Conservation (phyloP, 805 yeast species). For the Wickerhamiella lipophila region DNA sequence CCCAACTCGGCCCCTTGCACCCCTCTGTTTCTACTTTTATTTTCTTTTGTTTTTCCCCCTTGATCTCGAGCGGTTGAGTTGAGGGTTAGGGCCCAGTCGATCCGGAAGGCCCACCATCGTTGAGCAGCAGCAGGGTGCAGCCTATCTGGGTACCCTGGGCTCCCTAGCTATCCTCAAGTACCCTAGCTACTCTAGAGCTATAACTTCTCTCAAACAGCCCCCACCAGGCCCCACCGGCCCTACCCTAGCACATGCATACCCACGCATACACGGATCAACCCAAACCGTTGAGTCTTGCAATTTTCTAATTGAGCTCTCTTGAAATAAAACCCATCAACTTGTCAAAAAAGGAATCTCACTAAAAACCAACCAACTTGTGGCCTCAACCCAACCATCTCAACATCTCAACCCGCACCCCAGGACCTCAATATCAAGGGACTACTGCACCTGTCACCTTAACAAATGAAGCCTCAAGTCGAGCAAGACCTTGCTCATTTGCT, state of each 20-base stretch:
- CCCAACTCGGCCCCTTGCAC: too few species aligned
- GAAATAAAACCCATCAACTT: too few species aligned
- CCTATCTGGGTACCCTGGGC: too few species aligned
- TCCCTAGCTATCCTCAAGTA: too few species aligned
- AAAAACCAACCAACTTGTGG: not conserved
- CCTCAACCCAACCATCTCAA: slow-evolving; percentile 4
- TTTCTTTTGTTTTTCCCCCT: too few species aligned
- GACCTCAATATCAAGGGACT: not conserved
- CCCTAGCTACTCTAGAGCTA: too few species aligned
- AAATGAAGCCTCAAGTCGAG: slow-evolving; percentile 86
- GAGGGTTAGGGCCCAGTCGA: slow-evolving; percentile 1
- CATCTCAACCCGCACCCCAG: slow-evolving; percentile 8
- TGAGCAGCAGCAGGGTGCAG: too few species aligned
- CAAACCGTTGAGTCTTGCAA: not conserved
- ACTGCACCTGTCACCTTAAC: not conserved
- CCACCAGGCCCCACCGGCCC: too few species aligned
- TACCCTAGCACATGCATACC: not conserved
- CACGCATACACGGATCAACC: not conserved
- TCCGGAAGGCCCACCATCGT: too few species aligned
- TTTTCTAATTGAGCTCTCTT: not conserved
- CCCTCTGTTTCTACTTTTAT: too few species aligned
- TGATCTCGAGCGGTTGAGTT: not conserved
- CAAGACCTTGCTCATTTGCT: slow-evolving; percentile 94
- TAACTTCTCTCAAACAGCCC: too few species aligned
- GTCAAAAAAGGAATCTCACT: too few species aligned